Evolutionary conservation across 2,329 filamentous ascomycete genomes (phyloP).

Genomic region (Ceratocystis colombiana): DNA sequence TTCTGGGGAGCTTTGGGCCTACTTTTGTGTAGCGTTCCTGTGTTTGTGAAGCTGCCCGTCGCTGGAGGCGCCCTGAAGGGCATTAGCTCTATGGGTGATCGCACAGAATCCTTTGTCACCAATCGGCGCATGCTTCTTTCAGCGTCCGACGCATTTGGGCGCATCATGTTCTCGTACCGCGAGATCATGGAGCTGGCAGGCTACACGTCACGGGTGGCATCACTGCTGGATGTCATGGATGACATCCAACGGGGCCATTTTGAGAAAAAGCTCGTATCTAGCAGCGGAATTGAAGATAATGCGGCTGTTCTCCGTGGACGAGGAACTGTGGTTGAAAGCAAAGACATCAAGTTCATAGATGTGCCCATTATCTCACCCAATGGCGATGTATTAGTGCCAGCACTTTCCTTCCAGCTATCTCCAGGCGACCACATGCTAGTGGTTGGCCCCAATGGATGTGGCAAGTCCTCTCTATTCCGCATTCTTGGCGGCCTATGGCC

Average conservation of each 20-base stretch:
- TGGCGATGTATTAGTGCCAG: slow-evolving; percentile 79
- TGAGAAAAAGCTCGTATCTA: slow-evolving; percentile 92
- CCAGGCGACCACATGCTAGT: slow-evolving; percentile 87
- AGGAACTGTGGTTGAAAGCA: slow-evolving; percentile 70
- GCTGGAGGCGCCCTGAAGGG: slow-evolving; percentile 36
- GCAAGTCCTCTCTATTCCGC: slow-evolving; percentile 90
- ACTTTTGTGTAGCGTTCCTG: slow-evolving; percentile 83
- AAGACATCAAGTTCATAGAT: slow-evolving; percentile 72
- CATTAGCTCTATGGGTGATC: slow-evolving; percentile 55
- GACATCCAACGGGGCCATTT: slow-evolving; percentile 85
- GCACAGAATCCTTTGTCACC: slow-evolving; percentile 74
- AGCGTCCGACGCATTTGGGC: slow-evolving; percentile 88
- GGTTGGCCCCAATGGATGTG: slow-evolving; percentile 92
- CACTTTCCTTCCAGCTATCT: slow-evolving; percentile 75
- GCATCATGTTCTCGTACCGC: slow-evolving; percentile 96
- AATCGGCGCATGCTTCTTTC: slow-evolving; percentile 86
- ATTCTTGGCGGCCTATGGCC: slow-evolving; percentile 96
- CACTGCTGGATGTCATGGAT: slow-evolving; percentile 84
- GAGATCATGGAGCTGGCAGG: slow-evolving; percentile 94
- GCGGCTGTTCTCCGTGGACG: slow-evolving; percentile 72
- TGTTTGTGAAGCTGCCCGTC: slow-evolving; percentile 87
- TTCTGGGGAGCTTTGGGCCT: slow-evolving; percentile 94
- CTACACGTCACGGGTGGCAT: slow-evolving; percentile 85
- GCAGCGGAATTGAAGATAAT: slow-evolving; percentile 70
- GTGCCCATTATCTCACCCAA: slow-evolving; percentile 97